Conservation (phyloP, 768 basidiomycete species). For the Amanita subjunquillea region DNA sequence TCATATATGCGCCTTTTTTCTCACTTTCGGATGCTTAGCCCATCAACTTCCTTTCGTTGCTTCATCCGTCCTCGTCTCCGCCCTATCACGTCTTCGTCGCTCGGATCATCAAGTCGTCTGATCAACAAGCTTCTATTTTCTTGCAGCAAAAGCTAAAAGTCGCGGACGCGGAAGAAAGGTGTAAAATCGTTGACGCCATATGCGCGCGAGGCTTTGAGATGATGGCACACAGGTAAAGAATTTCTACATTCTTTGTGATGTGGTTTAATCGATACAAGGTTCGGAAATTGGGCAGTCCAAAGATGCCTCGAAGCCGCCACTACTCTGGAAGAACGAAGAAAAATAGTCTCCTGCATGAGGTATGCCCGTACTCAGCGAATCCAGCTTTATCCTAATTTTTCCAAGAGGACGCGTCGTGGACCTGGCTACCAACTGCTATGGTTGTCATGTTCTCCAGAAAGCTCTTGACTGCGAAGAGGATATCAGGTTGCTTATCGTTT, state of each 20-base stretch:
- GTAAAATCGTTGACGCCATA: constrained; percentile 82
- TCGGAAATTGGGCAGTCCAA: constrained; percentile 89
- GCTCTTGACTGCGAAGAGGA: constrained; percentile 89
- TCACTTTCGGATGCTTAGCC: constrained; percentile 37
- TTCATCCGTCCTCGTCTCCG: constrained; percentile 79
- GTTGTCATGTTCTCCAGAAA: constrained; percentile 84
- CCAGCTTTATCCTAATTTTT: not conserved
- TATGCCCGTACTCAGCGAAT: constrained; percentile 17
- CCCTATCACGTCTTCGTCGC: constrained; percentile 76
- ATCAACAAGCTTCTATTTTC: constrained; percentile 87
- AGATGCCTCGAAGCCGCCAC: constrained; percentile 77
- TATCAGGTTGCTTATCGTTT: constrained; percentile 71
- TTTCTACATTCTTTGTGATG: not conserved
- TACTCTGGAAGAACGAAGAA: constrained; percentile 62
- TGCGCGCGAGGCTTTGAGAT: constrained; percentile 79
- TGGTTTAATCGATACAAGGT: constrained; percentile 29
- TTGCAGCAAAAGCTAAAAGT: constrained; percentile 87
- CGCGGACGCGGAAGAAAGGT: constrained; percentile 65
- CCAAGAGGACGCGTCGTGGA: constrained; percentile 74
- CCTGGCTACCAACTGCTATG: constrained; percentile 82
- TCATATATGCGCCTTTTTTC: constrained; percentile 10
- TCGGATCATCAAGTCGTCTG: constrained; percentile 82
- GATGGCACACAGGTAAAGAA: constrained; percentile 75
- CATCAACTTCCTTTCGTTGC: constrained; percentile 79
- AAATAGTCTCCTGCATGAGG: constrained; percentile 85